Evolutionary conservation across 2,329 filamentous ascomycete species (phyloP), one percentile per base, ranked within the genome.

Genomic region (Nectriaceae sp.): DNA sequence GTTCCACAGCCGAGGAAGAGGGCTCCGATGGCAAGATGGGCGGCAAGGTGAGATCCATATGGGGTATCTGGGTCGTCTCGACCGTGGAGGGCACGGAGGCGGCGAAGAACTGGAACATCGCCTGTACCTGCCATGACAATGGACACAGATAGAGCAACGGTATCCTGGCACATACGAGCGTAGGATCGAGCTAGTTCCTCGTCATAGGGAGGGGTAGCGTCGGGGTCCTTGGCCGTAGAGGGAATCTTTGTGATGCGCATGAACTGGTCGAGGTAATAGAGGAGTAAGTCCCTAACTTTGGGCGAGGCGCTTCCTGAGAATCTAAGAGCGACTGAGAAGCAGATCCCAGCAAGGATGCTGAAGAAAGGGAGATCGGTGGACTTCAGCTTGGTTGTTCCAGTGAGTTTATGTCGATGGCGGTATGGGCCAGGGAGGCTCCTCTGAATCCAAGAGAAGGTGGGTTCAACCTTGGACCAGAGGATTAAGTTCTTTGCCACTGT

Each of bases 91-190:
- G 89, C 84, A 15, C 94, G 87, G 24, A 99, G 78, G 13, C 93
- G 86, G 19, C 94, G 86, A 60, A 97, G 88, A 2, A 96, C 85
- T 2, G 82, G 73, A 18, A 99, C 75, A 64, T 99, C 95, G 33
- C 95, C 94, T 0, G 91, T 96, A 21, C 94, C 94, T 5, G 95
- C 91, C 93, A 97, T 97, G 43, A 97, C 90, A 2, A 88, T 90
- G 1, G 94, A 86, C 19, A 84, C 83, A 5, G 91, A 88, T 5
- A 99, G 75, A 1, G 90, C 90, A 11, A 97, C 72, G 3, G 95
- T 77, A 63, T 97, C 92, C 62, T 97, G 90, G 62, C 94, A 97
- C 75, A 95, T 95, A 31, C 90, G 82, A 2, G 92, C 86, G 6
- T 92, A 93, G 44, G 88, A 87, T 26, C 90, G 81, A 2, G 93